Evolutionary conservation across 805 yeast genomes (phyloP).

Genomic region (Candida coquimbonensis): DNA sequence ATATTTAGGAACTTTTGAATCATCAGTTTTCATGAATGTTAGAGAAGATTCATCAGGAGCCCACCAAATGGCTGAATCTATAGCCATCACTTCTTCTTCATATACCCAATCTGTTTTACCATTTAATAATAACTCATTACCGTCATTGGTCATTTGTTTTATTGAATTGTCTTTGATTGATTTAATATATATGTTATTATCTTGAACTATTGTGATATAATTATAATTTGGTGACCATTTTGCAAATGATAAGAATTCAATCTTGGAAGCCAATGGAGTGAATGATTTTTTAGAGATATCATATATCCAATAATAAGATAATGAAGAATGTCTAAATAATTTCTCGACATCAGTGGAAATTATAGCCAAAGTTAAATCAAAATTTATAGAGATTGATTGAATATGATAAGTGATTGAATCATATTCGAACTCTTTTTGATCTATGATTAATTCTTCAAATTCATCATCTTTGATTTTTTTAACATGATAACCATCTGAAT

Average conservation of each 20-base stretch:
- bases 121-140: slow-evolving; percentile 59
- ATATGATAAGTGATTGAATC: slow-evolving; percentile 7
- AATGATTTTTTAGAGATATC: slow-evolving; percentile 20
- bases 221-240: slow-evolving; percentile 71
- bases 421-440: slow-evolving; percentile 6
- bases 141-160: slow-evolving; percentile 54
- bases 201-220: slow-evolving; percentile 54
- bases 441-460: slow-evolving; percentile 6
- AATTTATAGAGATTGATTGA: slow-evolving; percentile 14
- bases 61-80: slow-evolving; percentile 80
- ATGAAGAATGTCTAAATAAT: slow-evolving; percentile 51
- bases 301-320: slow-evolving; percentile 35
- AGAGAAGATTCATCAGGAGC: slow-evolving; percentile 63
- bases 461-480: slow-evolving; percentile 11
- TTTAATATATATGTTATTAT: slow-evolving; percentile 59
- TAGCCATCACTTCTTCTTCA: slow-evolving; percentile 79
- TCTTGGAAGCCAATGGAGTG: slow-evolving; percentile 24
- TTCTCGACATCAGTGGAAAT: slow-evolving; percentile 43
- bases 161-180: slow-evolving; percentile 25
- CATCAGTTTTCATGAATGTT: slow-evolving; percentile 61
- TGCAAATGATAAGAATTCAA: slow-evolving; percentile 35
- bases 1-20: slow-evolving; percentile 62
- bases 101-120: slow-evolving; percentile 94
- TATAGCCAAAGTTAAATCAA: slow-evolving; percentile 28
- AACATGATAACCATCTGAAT: slow-evolving; percentile 5